Percentiles rank a stretch among this genome's conserved stretches.
Evolutionary conservation across 441 rosid species (phyloP).

Genomic region (Gossypium davidsonii): DNA sequence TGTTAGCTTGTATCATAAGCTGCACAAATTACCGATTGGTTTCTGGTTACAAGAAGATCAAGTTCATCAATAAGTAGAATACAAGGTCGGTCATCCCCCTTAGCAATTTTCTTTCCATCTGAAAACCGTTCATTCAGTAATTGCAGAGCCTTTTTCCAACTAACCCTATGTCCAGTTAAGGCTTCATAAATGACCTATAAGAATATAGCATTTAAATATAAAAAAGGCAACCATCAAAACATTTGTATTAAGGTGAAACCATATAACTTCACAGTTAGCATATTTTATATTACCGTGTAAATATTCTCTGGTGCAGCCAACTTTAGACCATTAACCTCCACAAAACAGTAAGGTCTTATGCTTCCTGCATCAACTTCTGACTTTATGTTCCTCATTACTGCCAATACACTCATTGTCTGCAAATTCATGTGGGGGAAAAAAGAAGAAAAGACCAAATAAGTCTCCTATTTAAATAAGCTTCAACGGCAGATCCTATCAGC

Average conservation of each 20-base stretch:
- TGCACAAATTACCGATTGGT: constrained; percentile 63
- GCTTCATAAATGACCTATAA: constrained; percentile 84
- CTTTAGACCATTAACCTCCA: constrained; percentile 91
- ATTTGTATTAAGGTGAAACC: neutral
- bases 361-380: constrained; percentile 80
- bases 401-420: constrained; percentile 84
- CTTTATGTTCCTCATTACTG: constrained; percentile 75
- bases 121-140: constrained; percentile 76
- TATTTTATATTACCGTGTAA: constrained; percentile 43
- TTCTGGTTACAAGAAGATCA: constrained; percentile 91
- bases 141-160: constrained; percentile 89
- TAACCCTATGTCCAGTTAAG: constrained; percentile 79
- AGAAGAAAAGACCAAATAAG: constrained; percentile 8
- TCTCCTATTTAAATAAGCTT: neutral
- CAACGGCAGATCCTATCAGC: neutral
- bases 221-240: constrained; percentile 11
- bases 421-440: constrained; percentile 16
- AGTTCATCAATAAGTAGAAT: constrained; percentile 94
- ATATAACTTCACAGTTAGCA: neutral
- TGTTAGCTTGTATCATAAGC: constrained; percentile 2
- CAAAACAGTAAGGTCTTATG: constrained; percentile 70
- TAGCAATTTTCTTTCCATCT: constrained; percentile 52
- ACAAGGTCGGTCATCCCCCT: constrained; percentile 66
- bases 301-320: constrained; percentile 90
- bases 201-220: constrained; percentile 8